phyloP scores from a whole-genome alignment of 2,329 filamentous ascomycete genomes.

The Trichoderma koningiopsis region DNA sequence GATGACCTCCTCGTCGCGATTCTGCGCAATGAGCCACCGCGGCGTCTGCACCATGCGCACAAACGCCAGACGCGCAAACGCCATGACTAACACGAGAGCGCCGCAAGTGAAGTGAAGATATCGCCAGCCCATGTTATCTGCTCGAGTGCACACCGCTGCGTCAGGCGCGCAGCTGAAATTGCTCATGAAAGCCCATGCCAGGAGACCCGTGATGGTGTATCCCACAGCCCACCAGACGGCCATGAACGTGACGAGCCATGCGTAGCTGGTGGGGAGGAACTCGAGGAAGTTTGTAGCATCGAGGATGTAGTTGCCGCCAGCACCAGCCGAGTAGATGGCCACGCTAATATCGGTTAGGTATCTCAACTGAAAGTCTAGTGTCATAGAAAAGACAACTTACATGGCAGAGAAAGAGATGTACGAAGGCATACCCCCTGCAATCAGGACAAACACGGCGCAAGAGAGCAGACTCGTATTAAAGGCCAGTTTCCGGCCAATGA shows the following conservation, averaged over 20 bases:
- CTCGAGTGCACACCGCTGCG: slow-evolving; percentile 16
- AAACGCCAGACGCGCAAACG: slow-evolving; percentile 20
- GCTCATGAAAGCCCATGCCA: slow-evolving; percentile 27
- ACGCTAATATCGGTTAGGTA: slow-evolving; percentile 7
- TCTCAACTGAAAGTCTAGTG: background rate
- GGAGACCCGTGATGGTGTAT: slow-evolving; percentile 23
- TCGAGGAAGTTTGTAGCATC: slow-evolving; percentile 26
- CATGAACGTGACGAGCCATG: slow-evolving; percentile 27
- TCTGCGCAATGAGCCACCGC: slow-evolving; percentile 26
- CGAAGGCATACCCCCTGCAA: slow-evolving; percentile 24
- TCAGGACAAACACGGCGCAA: slow-evolving; percentile 24
- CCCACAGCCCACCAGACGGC: slow-evolving; percentile 26
- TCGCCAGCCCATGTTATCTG: slow-evolving; percentile 27
- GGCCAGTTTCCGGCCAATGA: slow-evolving; percentile 26
- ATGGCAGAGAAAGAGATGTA: slow-evolving; percentile 26
- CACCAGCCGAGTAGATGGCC: slow-evolving; percentile 26
- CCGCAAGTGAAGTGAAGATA: slow-evolving; percentile 26
- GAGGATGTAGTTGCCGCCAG: slow-evolving; percentile 27
- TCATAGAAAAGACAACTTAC: background rate
- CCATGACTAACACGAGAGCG: slow-evolving; percentile 21
- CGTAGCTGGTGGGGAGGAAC: slow-evolving; percentile 23
- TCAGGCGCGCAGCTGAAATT: slow-evolving; percentile 26
- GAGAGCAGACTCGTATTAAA: slow-evolving; percentile 27
- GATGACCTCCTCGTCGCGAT: slow-evolving; percentile 26
- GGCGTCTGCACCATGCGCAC: slow-evolving; percentile 27